Evolutionary conservation across 148 eudicot species (phyloP).

Genomic region (Amaranthus cruentus): DNA sequence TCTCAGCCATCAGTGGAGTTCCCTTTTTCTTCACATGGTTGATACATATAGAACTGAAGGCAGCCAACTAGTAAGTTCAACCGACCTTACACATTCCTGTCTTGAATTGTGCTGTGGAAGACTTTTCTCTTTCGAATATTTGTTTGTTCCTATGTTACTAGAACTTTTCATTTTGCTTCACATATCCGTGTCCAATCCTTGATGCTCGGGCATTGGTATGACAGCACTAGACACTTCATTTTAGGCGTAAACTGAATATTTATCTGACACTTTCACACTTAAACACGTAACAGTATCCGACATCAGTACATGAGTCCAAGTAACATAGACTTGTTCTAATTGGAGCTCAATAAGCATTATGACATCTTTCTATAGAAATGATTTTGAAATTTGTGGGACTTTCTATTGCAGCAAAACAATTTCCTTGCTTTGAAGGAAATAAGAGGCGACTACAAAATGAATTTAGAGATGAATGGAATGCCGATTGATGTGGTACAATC

Average conservation of each 20-base stretch:
- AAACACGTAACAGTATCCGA: too few species aligned
- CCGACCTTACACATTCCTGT: not conserved
- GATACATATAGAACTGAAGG: conserved; percentile 44
- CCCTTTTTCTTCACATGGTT: conserved; percentile 67
- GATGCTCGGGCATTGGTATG: too few species aligned
- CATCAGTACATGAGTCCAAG: too few species aligned
- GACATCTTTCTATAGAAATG: not conserved
- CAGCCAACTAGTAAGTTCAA: conserved; percentile 62
- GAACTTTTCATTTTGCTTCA: too few species aligned
- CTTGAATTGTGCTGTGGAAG: not conserved
- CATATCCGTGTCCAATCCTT: too few species aligned
- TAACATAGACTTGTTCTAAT: not conserved
- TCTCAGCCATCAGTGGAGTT: conserved; percentile 67
- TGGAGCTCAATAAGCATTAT: not conserved
- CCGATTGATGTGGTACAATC: conserved; percentile 29
- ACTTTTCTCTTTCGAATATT: not conserved
- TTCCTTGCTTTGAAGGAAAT: conserved; percentile 43
- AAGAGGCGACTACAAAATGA: conserved; percentile 58
- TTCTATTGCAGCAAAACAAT: conserved; percentile 49
- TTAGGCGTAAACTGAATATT: not conserved
- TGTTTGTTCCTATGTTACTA: not conserved
- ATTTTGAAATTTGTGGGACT: not conserved
- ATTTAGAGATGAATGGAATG: conserved; percentile 33
- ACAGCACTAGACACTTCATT: not conserved
- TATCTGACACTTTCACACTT: too few species aligned